phyloP scores from a whole-genome alignment of 306 rosid species.

The Cucurbita argyrosperma region DNA sequence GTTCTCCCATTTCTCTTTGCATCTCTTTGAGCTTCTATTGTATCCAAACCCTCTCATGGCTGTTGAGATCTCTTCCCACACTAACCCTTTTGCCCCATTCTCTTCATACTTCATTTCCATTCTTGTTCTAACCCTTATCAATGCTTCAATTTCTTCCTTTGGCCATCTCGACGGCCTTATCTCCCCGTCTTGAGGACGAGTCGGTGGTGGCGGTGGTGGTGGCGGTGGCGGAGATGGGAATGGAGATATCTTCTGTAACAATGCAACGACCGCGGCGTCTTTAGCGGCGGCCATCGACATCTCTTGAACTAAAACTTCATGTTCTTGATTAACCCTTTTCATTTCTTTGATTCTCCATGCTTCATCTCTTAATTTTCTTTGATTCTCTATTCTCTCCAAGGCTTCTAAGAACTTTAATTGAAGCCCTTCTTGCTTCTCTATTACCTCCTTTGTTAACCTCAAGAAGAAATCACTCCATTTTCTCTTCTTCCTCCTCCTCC shows the following conservation, averaged over 20 bases:
- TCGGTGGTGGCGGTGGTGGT: background rate
- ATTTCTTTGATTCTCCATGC: slow-evolving; percentile 75
- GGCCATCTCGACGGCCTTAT: slow-evolving; percentile 77
- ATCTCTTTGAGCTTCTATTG: slow-evolving; percentile 59
- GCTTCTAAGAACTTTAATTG: slow-evolving; percentile 72
- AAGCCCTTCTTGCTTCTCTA: slow-evolving; percentile 63
- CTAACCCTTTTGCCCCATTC: slow-evolving; percentile 69
- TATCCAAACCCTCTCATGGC: slow-evolving; percentile 61
- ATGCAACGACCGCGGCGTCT: slow-evolving; percentile 62
- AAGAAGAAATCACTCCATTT: slow-evolving; percentile 84
- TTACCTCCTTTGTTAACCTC: slow-evolving; percentile 63
- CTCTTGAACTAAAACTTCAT: slow-evolving; percentile 62
- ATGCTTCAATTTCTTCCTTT: slow-evolving; percentile 50
- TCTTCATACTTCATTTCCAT: slow-evolving; percentile 65
- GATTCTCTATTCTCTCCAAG: slow-evolving; percentile 59
- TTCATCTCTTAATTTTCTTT: slow-evolving; percentile 48
- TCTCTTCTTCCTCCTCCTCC: slow-evolving; percentile 40
- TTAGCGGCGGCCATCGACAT: slow-evolving; percentile 54
- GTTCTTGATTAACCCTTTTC: slow-evolving; percentile 44
- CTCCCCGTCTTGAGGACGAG: too few species aligned
- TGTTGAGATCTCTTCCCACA: slow-evolving; percentile 82
- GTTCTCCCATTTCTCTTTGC: slow-evolving; percentile 98
- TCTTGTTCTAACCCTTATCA: slow-evolving; percentile 46
- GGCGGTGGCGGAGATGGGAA: background rate
- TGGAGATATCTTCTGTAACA: slow-evolving; percentile 61